phyloP scores from a whole-genome alignment of 345 rosid genomes.

The Trapa bicornis region DNA sequence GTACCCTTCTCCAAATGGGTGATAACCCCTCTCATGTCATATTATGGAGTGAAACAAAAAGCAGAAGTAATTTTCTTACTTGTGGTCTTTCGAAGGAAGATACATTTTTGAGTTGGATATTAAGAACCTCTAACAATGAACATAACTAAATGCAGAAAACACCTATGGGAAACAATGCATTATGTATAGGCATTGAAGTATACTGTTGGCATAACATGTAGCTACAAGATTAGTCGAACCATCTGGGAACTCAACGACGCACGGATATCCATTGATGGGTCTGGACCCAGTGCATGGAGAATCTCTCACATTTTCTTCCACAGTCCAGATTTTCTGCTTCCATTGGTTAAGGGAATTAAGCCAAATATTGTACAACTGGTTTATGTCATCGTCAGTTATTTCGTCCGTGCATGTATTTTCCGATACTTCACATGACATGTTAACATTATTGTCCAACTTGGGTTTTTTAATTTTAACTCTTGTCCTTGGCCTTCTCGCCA shows the following conservation, averaged over 20 bases:
- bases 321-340: slow-evolving; percentile 77
- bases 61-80: slow-evolving; percentile 88
- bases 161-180: slow-evolving; percentile 59
- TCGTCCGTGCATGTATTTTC: slow-evolving; percentile 58
- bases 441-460: not conserved
- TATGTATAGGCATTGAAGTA: slow-evolving; percentile 85
- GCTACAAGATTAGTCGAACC: slow-evolving; percentile 92
- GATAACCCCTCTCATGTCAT: slow-evolving; percentile 67
- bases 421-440: slow-evolving; percentile 3
- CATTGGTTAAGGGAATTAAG: slow-evolving; percentile 60
- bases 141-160: slow-evolving; percentile 82
- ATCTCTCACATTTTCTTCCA: slow-evolving; percentile 87
- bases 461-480: slow-evolving; percentile 12
- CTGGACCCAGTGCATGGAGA: slow-evolving; percentile 54
- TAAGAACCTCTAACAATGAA: slow-evolving; percentile 78
- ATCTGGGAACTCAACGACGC: slow-evolving; percentile 57
- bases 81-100: slow-evolving; percentile 78
- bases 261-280: slow-evolving; percentile 56
- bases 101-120: slow-evolving; percentile 88
- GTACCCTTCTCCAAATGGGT: slow-evolving; percentile 70
- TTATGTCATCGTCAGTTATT: slow-evolving; percentile 47
- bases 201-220: slow-evolving; percentile 96
- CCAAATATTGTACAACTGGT: slow-evolving; percentile 64
- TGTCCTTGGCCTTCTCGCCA: slow-evolving; percentile 8
- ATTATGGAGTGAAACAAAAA: slow-evolving; percentile 68